Evolutionary conservation across 176 grass and related monocot species (phyloP).

Genomic region (Zoysia japonica): DNA sequence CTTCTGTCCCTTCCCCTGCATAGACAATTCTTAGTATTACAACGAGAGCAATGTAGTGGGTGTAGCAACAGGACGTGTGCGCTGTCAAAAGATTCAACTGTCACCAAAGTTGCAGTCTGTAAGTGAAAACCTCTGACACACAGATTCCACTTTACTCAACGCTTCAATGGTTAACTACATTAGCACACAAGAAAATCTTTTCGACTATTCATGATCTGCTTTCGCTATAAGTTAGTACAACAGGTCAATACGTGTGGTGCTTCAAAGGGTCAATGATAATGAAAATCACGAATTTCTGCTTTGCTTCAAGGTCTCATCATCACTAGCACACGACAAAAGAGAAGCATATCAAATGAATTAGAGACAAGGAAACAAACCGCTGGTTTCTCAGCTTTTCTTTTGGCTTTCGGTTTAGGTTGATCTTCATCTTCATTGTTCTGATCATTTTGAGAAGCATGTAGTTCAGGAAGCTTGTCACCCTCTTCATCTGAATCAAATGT

Average conservation of each 20-base stretch:
- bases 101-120: background rate
- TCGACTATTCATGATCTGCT: background rate
- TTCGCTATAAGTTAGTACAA: background rate
- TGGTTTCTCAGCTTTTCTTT: slow-evolving; percentile 57
- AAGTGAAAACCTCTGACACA: background rate
- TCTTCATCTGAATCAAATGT: slow-evolving; percentile 95
- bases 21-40: background rate
- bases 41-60: background rate
- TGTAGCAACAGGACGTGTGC: slow-evolving; percentile 1
- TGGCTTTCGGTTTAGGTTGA: slow-evolving; percentile 59
- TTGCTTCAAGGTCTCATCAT: slow-evolving; percentile 8
- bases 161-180: background rate
- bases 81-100: background rate
- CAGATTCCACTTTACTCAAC: background rate
- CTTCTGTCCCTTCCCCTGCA: slow-evolving; percentile 58
- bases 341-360: background rate
- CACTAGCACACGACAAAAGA: background rate
- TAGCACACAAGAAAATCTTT: background rate
- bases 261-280: background rate
- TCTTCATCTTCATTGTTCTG: slow-evolving; percentile 71
- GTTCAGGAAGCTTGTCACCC: slow-evolving; percentile 54
- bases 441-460: slow-evolving; percentile 55
- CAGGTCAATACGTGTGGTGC: background rate
- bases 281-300: background rate
- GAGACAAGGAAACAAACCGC: slow-evolving; percentile 33